Evolutionary conservation across 192 early-diverging fungal species (phyloP), one percentile per base, ranked within the genome.

Genomic region (Podila minutissima): DNA sequence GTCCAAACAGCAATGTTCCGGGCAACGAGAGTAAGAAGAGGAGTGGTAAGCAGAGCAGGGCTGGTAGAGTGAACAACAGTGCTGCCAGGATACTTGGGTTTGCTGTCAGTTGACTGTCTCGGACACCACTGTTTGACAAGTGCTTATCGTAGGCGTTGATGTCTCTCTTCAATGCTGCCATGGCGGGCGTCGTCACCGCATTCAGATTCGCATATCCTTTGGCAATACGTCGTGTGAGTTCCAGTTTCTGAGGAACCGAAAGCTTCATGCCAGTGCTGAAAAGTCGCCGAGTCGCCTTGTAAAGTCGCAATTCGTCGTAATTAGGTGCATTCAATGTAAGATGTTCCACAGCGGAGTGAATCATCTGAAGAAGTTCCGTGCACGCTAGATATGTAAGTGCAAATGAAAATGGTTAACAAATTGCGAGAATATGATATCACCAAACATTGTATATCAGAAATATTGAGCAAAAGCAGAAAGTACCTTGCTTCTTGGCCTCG

Each of bases 241-340:
- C 78, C 49, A 85, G 62, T 28, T 85, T 85, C 41, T 85, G 63
- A 13, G 77, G 67, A 5, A 85, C 66, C 4, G 61, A 38, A 20
- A 85, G 71, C 19, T 76, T 74, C 64, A 67, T 60, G 22, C 66
- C 61, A 41, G 69, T 75, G 24, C 74, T 61, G 53, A 76, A 85
- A 7, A 85, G 66, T 69, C 76, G 72, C 59, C 77, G 67, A 19
- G 83, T 82, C 15, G 83, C 79, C 48, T 85, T 85, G 66, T 70
- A 73, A 15, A 85, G 55, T 48, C 74, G 68, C 37, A 85, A 64
- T 6, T 79, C 79, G 20, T 82, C 74, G 69, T 76, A 85, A 72
- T 82, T 82, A 17, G 83, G 77, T 10, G 83, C 83, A 73, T 85
- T 85, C 28, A 85, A 60, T 7, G 83, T 85, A 51, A 85, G 33